These are phyloP conservation scores for Gastrolobium villosum DNA, from an alignment of 306 rosid species.

Conservation along the genomic window DNA sequence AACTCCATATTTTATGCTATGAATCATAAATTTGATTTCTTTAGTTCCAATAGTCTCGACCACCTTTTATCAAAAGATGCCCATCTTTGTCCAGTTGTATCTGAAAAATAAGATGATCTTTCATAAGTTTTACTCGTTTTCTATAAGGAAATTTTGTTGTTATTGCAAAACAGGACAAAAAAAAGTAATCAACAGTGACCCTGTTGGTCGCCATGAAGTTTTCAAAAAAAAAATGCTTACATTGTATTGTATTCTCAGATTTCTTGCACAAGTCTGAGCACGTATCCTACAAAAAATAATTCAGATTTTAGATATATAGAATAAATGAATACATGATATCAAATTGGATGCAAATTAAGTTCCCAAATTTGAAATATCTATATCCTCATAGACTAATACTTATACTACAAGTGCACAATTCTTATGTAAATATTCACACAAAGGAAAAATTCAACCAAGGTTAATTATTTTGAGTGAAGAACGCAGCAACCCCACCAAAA, in stretches of 20 bases:
- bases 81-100: constrained; percentile 45
- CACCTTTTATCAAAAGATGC: constrained; percentile 59
- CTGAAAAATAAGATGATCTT: constrained; percentile 47
- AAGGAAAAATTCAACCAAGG: no score
- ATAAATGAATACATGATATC: no score
- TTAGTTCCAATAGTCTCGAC: no score
- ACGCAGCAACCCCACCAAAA: no score
- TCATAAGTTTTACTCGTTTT: background rate
- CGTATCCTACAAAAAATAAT: no score
- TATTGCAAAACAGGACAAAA: background rate
- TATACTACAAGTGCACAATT: no score
- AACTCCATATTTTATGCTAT: background rate
- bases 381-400: no score
- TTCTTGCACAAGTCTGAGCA: constrained; percentile 73
- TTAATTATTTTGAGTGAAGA: no score
- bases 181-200: background rate
- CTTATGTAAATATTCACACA: no score
- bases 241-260: constrained; percentile 60
- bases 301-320: no score
- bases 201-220: background rate
- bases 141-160: background rate
- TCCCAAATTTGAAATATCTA: no score
- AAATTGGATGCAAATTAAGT: no score
- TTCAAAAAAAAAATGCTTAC: constrained; percentile 48
- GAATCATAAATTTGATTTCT: constrained; percentile 30